Percentiles rank a stretch among this genome's conserved stretches.
phyloP scores from a whole-genome alignment of 2,329 filamentous ascomycete genomes.

The Neonectria ditissima region DNA sequence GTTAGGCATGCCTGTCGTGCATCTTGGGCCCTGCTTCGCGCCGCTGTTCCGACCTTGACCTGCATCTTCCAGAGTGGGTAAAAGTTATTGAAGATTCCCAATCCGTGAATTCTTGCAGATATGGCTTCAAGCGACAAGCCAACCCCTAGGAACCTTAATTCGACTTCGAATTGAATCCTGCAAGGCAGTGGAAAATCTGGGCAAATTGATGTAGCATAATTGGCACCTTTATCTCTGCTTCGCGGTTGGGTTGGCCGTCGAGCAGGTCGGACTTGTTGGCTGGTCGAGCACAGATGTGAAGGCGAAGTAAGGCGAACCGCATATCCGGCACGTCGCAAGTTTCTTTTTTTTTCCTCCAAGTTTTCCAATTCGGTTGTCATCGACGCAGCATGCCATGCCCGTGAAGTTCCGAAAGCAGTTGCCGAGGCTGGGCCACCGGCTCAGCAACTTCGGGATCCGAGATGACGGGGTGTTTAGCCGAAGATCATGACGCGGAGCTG shows the following conservation, averaged over 20 bases:
- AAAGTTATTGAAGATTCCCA: constrained; percentile 32
- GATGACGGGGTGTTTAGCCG: constrained; percentile 20
- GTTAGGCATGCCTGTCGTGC: constrained; percentile 28
- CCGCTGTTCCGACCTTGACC: constrained; percentile 16
- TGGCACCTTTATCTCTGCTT: constrained; percentile 4
- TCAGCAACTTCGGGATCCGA: constrained; percentile 15
- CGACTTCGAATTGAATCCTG: constrained; percentile 15
- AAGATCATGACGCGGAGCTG: constrained; percentile 23
- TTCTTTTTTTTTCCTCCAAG: constrained; percentile 3
- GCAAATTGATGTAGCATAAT: constrained; percentile 1
- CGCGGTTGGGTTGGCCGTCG: neutral
- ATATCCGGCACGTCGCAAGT: constrained; percentile 14
- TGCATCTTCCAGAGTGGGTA: constrained; percentile 32
- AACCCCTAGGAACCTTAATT: constrained; percentile 36
- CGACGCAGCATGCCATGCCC: constrained; percentile 11
- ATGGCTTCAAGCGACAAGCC: constrained; percentile 25
- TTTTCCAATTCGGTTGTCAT: neutral
- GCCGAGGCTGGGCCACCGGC: constrained; percentile 16
- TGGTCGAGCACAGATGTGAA: constrained; percentile 1
- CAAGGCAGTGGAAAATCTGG: neutral
- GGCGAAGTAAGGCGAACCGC: constrained; percentile 9
- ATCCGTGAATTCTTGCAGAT: constrained; percentile 38
- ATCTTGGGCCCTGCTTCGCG: constrained; percentile 9
- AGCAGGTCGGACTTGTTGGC: neutral
- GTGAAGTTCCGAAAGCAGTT: constrained; percentile 20